Percentiles rank a stretch among this genome's conserved stretches.
phyloP scores from a whole-genome alignment of 305 asterid genomes.

The Fraxinus sp. region DNA sequence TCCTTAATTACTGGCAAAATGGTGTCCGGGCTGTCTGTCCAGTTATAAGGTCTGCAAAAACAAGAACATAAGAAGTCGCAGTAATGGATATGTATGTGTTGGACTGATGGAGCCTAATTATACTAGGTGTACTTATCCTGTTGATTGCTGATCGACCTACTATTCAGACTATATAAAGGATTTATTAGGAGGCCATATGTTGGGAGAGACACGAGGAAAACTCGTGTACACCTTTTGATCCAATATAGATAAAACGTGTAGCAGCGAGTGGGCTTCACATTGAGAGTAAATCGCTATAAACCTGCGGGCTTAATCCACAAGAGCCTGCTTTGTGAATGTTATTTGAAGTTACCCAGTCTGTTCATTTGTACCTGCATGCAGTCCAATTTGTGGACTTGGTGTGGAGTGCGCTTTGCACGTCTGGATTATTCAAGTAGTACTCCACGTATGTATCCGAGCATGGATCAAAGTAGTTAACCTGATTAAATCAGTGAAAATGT shows the following conservation, averaged over 20 bases:
- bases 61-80: not conserved
- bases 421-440: slow-evolving; percentile 31
- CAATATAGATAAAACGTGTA: not conserved
- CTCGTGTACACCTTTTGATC: not conserved
- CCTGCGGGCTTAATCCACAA: not conserved
- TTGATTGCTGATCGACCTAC: not conserved
- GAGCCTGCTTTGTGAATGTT: not conserved
- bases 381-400: slow-evolving; percentile 33
- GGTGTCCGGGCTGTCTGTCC: slow-evolving; percentile 35
- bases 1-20: slow-evolving; percentile 33
- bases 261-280: not conserved
- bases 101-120: not conserved
- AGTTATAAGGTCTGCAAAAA: slow-evolving; percentile 2
- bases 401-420: slow-evolving; percentile 38
- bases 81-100: not conserved
- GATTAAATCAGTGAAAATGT: not conserved
- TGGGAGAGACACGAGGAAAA: not conserved
- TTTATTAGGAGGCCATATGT: not conserved
- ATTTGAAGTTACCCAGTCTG: not conserved
- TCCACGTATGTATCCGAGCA: slow-evolving; percentile 33
- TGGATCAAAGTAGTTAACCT: slow-evolving; percentile 32
- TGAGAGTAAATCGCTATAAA: not conserved
- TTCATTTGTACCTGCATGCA: slow-evolving; percentile 23
- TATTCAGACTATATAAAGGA: not conserved
- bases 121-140: not conserved